A percentile compares a stretch with the other conserved stretches of the same genome.
These are phyloP conservation scores for Blastobotrys capitulatus DNA, from an alignment of 1,139 yeast genomes.

Conservation along the genomic window DNA sequence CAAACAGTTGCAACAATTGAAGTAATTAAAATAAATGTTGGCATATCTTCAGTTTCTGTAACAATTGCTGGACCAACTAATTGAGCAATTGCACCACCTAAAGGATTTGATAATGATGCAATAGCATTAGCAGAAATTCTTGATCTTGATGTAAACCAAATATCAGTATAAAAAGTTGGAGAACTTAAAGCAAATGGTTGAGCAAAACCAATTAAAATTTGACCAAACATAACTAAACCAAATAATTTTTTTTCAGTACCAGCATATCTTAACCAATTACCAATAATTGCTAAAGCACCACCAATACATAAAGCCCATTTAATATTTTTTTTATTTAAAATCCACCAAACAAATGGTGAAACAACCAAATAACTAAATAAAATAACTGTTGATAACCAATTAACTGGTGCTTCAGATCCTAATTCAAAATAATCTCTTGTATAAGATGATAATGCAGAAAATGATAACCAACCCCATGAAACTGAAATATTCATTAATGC, in stretches of 20 bases:
- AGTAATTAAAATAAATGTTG: slow-evolving; percentile 27
- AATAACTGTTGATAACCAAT: slow-evolving; percentile 35
- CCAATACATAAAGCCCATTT: slow-evolving; percentile 26
- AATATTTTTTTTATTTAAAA: slow-evolving; percentile 22
- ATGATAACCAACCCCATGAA: slow-evolving; percentile 36
- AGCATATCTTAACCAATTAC: slow-evolving; percentile 33
- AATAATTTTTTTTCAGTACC: slow-evolving; percentile 27
- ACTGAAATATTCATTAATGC: slow-evolving; percentile 31
- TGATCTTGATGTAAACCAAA: slow-evolving; percentile 34
- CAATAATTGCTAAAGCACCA: slow-evolving; percentile 27
- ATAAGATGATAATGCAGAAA: slow-evolving; percentile 31
- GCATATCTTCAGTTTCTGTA: slow-evolving; percentile 23
- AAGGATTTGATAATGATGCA: slow-evolving; percentile 34
- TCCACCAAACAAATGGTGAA: slow-evolving; percentile 28
- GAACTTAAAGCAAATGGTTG: slow-evolving; percentile 35
- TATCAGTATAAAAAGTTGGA: slow-evolving; percentile 33
- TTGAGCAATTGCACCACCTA: slow-evolving; percentile 38
- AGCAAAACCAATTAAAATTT: slow-evolving; percentile 34
- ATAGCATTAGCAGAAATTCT: slow-evolving; percentile 36
- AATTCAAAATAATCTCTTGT: slow-evolving; percentile 26
- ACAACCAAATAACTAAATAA: slow-evolving; percentile 30
- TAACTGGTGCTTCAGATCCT: slow-evolving; percentile 29
- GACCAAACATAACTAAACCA: slow-evolving; percentile 33
- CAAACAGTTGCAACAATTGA: slow-evolving; percentile 28
- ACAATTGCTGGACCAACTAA: slow-evolving; percentile 34